Base-by-base conservation (phyloP, 129 eudicot species). In the Lactuca saligna region DNA sequence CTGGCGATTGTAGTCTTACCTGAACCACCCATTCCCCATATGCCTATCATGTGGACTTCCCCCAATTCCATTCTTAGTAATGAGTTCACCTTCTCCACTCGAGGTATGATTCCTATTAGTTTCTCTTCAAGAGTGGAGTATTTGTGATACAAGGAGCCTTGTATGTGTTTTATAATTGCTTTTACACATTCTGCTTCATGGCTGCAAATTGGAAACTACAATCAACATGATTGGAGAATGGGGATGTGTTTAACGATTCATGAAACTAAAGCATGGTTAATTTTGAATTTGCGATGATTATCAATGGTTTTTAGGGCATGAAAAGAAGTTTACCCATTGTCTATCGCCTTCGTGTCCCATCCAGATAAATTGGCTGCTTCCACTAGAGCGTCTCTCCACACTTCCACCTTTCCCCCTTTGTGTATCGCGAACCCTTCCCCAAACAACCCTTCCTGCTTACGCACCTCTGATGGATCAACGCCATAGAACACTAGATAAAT, bases 1-100 rank as follows among this genome's bases (percentile, higher is more conserved):
- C 75, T 59, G n/a, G 75, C 75, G 62, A 76, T 61, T 10, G 80
- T 60, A 49, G 80, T 67, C 60, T 76, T 76, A 6, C 80, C 80
- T 14, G 66, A 38, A 15, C 75, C 75, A 25, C 80, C 63, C 67
- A 68, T 60, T 32, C 80, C 80, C 75, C 75, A 68, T 60, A 68
- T 68, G 3, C 80, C 75, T 12, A 76, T 55, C 34, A 68, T 68
- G 64, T 65, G 73, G 42, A 66, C 65, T 32, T 66, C 79, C 41
- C 16, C 44, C 13, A 17, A 58, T 15, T 48, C 64, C 17, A 53
- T 14, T 49, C 9, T 49, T 38, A 76, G 49, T 48, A 76, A n/a
- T 14, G 75, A 68, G 37, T 57, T 68, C 41, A 76, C 70, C 25
- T 76, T 49, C 34, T 76, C 46, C 17, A 76, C 56, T 33, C 62